phyloP scores from a whole-genome alignment of 345 rosid species.

The Citrus maxima region DNA sequence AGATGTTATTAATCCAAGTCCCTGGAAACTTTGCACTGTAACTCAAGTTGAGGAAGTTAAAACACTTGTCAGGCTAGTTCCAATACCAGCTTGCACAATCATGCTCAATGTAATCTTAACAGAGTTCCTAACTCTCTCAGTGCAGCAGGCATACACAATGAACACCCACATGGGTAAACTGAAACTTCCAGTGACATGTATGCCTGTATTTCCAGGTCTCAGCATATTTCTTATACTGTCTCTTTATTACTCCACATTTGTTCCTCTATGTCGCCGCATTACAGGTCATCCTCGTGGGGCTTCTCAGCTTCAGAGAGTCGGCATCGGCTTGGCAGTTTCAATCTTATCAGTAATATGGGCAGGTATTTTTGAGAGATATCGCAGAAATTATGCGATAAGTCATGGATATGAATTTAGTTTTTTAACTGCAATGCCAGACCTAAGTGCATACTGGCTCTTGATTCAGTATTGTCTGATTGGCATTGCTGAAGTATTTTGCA shows the following conservation, averaged over 20 bases:
- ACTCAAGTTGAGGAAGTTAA: slow-evolving; percentile 96
- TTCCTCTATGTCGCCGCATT: slow-evolving; percentile 63
- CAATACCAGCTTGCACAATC: slow-evolving; percentile 74
- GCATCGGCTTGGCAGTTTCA: slow-evolving; percentile 72
- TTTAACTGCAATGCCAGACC: slow-evolving; percentile 57
- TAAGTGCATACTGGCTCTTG: slow-evolving; percentile 80
- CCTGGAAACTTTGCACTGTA: slow-evolving; percentile 88
- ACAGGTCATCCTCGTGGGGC: slow-evolving; percentile 92
- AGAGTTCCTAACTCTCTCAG: slow-evolving; percentile 80
- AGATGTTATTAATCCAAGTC: slow-evolving; percentile 62
- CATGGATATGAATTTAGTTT: slow-evolving; percentile 56
- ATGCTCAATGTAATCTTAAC: slow-evolving; percentile 64
- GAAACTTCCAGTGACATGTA: slow-evolving; percentile 85
- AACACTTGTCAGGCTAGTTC: slow-evolving; percentile 69
- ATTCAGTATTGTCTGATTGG: slow-evolving; percentile 86
- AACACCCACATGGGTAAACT: slow-evolving; percentile 67
- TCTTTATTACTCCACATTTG: slow-evolving; percentile 67
- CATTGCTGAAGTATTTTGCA: slow-evolving; percentile 83
- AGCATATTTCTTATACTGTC: slow-evolving; percentile 72
- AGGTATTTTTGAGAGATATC: slow-evolving; percentile 66
- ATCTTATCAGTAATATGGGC: slow-evolving; percentile 72
- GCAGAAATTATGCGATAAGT: slow-evolving; percentile 65
- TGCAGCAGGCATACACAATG: slow-evolving; percentile 83
- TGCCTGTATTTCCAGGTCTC: slow-evolving; percentile 94
- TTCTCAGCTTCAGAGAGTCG: slow-evolving; percentile 91